Conservation (phyloP, 2,329 filamentous ascomycete genomes). For the Exserohilum rostratum region DNA sequence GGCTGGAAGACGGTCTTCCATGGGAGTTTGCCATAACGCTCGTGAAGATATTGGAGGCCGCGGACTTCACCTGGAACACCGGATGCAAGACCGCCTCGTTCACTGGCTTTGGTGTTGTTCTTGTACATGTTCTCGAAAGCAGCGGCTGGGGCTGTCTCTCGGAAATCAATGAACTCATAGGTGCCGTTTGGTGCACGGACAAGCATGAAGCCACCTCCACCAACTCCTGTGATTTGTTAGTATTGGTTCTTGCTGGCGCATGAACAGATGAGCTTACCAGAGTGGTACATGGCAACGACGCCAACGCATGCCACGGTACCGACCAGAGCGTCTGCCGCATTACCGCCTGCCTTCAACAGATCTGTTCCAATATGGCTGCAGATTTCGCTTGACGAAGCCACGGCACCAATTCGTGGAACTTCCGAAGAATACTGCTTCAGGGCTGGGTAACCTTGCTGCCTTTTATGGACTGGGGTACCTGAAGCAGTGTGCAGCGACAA, state of each 20-base stretch:
- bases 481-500: constrained; percentile 37
- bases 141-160: constrained; percentile 83
- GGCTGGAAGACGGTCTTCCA: constrained; percentile 72
- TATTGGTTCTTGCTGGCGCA: too few relatives aligned
- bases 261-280: constrained; percentile 31
- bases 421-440: constrained; percentile 11
- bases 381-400: constrained; percentile 53
- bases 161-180: constrained; percentile 88
- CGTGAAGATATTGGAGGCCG: constrained; percentile 79
- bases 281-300: constrained; percentile 56
- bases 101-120: constrained; percentile 69
- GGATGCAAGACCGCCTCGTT: constrained; percentile 71
- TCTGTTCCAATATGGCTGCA: constrained; percentile 57
- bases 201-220: constrained; percentile 89
- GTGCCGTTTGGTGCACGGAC: constrained; percentile 73
- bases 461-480: constrained; percentile 29
- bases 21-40: constrained; percentile 65
- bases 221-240: constrained; percentile 66
- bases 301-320: constrained; percentile 57
- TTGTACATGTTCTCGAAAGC: constrained; percentile 85
- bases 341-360: constrained; percentile 56
- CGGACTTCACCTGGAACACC: constrained; percentile 77
- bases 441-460: constrained; percentile 9
- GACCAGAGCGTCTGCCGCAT: constrained; percentile 58
- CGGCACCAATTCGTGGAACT: constrained; percentile 49